Percentiles rank a stretch among this genome's conserved stretches.
phyloP scores from a whole-genome alignment of 257 asterid genomes.

The Haberlea rhodopensis region DNA sequence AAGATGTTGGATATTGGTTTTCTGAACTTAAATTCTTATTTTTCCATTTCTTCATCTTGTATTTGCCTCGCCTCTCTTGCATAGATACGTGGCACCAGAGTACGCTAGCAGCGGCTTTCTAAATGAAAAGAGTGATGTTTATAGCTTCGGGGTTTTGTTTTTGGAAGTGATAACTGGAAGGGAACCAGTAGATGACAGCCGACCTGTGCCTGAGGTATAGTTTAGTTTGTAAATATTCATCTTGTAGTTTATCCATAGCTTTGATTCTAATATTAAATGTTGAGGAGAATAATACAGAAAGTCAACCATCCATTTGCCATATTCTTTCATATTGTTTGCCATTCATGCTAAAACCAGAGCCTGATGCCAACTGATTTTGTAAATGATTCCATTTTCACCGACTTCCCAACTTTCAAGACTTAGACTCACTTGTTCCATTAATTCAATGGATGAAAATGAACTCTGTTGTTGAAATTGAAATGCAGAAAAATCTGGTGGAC shows the following conservation, averaged over 20 bases:
- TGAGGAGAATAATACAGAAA: not conserved
- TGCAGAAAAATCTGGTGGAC: conserved; percentile 76
- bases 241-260: not conserved
- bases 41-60: not conserved
- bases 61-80: not conserved
- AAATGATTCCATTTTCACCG: not conserved
- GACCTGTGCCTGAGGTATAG: conserved; percentile 61
- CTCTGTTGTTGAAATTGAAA: not conserved
- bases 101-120: conserved; percentile 76
- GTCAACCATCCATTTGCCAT: not conserved
- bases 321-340: not conserved
- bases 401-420: not conserved
- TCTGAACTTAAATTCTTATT: not conserved
- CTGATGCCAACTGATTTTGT: not conserved
- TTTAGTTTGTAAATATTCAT: not conserved
- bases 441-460: not conserved
- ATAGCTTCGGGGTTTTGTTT: conserved; percentile 72
- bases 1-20: not conserved
- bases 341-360: not conserved
- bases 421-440: not conserved
- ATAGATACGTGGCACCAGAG: conserved; percentile 84
- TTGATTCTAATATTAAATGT: not conserved
- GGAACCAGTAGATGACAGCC: conserved; percentile 78
- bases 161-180: conserved; percentile 80
- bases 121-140: conserved; percentile 81